Conservation (phyloP, 2,329 filamentous ascomycete species). For the Phialophora macrospora region DNA sequence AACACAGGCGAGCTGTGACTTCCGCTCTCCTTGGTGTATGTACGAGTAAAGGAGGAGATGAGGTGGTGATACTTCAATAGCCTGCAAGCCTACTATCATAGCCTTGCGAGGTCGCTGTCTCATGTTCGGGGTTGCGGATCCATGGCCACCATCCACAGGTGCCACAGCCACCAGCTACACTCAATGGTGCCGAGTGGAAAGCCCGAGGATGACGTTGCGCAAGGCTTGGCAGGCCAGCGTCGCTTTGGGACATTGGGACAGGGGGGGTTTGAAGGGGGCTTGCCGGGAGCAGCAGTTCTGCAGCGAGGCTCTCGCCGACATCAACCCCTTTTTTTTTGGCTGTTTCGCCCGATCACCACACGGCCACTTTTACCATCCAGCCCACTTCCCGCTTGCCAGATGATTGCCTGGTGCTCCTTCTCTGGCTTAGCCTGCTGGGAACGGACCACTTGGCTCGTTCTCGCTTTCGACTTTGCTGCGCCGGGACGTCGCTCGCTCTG, state of each 20-base stretch:
- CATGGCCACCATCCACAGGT: not conserved
- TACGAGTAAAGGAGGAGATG: slow-evolving; percentile 7
- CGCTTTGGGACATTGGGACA: not conserved
- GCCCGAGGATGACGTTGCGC: slow-evolving; percentile 10
- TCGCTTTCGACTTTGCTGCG: not conserved
- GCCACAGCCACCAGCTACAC: not conserved
- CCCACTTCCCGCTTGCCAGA: slow-evolving; percentile 2
- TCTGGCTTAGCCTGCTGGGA: not conserved
- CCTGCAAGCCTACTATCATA: not conserved
- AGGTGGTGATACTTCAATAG: slow-evolving; percentile 1
- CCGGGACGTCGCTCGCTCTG: not conserved
- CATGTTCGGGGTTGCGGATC: slow-evolving; percentile 11
- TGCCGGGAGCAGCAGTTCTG: not conserved
- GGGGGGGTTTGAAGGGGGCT: not conserved
- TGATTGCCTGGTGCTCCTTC: slow-evolving; percentile 1
- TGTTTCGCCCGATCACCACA: not conserved
- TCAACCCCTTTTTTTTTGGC: slow-evolving; percentile 7
- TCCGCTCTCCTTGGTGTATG: not conserved
- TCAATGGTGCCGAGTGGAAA: not conserved
- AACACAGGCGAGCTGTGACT: not conserved
- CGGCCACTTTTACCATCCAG: not conserved
- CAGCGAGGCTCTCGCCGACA: slow-evolving; percentile 9
- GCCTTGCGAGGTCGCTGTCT: slow-evolving; percentile 18
- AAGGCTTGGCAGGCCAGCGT: slow-evolving; percentile 13
- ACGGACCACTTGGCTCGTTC: not conserved